A percentile compares a stretch with the other conserved stretches of the same genome.
Conservation (phyloP, 1,284 basidiomycete genomes). For the Waitea zeae region DNA sequence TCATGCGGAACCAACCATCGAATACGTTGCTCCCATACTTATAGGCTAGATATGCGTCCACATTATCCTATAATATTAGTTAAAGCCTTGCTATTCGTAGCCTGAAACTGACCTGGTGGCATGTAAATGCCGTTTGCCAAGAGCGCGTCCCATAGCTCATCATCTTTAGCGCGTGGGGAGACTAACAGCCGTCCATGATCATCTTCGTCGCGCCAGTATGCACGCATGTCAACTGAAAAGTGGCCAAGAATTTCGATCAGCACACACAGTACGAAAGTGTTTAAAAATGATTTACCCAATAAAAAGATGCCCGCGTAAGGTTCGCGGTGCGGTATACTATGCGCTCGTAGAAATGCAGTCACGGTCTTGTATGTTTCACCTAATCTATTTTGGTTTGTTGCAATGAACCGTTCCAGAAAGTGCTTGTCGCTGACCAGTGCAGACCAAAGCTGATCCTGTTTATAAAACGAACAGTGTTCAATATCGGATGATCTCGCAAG, state of each 20-base stretch:
- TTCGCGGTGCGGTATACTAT: background rate
- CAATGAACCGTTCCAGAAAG: background rate
- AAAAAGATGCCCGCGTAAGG: slow-evolving; percentile 1
- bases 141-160: slow-evolving; percentile 1
- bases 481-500: background rate
- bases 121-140: background rate
- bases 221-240: slow-evolving; percentile 2
- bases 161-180: background rate
- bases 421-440: slow-evolving; percentile 1
- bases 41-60: background rate
- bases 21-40: background rate
- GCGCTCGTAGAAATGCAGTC: background rate
- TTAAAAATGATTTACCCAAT: background rate
- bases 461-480: background rate
- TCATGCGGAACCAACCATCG: slow-evolving; percentile 1
- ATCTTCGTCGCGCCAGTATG: background rate
- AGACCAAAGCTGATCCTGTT: slow-evolving; percentile 2
- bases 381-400: slow-evolving; percentile 1
- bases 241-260: background rate
- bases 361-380: background rate
- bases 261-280: background rate
- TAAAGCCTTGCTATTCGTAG: background rate
- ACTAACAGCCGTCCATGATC: background rate
- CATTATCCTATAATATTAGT: background rate
- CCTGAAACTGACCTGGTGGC: background rate